phyloP scores from a whole-genome alignment of 2,329 filamentous ascomycete species.

The Aspergillus versicolor region DNA sequence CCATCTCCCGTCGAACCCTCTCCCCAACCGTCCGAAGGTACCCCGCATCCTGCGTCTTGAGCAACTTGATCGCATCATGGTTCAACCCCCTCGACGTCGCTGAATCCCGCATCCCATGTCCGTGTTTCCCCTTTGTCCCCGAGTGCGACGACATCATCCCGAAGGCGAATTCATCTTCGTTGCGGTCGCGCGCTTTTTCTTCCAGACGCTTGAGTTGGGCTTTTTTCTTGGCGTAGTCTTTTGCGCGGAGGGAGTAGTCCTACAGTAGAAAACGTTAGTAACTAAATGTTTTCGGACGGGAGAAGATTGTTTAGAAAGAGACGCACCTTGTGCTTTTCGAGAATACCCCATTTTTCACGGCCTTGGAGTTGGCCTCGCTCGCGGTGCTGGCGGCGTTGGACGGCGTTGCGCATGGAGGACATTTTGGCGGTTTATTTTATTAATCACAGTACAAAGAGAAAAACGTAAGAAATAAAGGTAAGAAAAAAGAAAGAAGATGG shows the following conservation, averaged over 20 bases:
- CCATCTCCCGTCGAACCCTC: conserved; percentile 53
- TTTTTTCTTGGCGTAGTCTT: conserved; percentile 64
- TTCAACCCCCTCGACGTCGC: conserved; percentile 46
- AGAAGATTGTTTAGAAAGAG: neutral
- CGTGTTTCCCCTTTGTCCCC: conserved; percentile 43
- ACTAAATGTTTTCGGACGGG: too few relatives aligned
- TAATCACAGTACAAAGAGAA: neutral
- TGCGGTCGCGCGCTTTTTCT: conserved; percentile 60
- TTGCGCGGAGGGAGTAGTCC: conserved; percentile 65
- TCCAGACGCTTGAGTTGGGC: conserved; percentile 58
- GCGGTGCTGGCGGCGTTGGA: conserved; percentile 79
- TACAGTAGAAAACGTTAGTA: conserved; percentile 17
- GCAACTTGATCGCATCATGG: conserved; percentile 59
- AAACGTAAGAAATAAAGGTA: neutral
- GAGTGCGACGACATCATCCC: conserved; percentile 59
- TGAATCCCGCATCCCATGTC: conserved; percentile 40
- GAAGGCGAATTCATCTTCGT: conserved; percentile 67
- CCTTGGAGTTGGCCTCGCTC: conserved; percentile 86
- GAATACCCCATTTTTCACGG: conserved; percentile 80
- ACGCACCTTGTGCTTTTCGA: conserved; percentile 87
- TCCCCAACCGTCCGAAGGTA: conserved; percentile 61
- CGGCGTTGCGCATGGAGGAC: conserved; percentile 61
- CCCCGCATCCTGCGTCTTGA: conserved; percentile 65
- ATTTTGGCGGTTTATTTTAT: conserved; percentile 31
- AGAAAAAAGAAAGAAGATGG: neutral